phyloP scores from a whole-genome alignment of 306 rosid species.

The Vachellia collinsii region DNA sequence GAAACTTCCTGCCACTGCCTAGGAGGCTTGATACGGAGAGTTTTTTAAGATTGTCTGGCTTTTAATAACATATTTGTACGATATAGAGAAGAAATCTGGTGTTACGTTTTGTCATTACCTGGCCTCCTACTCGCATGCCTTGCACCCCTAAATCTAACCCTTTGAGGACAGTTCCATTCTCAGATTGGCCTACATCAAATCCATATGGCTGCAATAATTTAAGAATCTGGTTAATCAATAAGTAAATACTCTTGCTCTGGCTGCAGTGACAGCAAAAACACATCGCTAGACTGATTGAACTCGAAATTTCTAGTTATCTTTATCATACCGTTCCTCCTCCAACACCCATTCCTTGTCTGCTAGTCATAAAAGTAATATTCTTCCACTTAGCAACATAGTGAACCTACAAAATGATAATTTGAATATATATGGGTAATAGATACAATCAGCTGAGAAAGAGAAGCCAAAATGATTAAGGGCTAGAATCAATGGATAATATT shows the following conservation, averaged over 20 bases:
- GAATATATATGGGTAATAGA: conserved; percentile 22
- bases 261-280: conserved; percentile 15
- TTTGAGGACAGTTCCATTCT: conserved; percentile 82
- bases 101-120: conserved; percentile 56
- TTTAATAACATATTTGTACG: conserved; percentile 21
- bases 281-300: neutral
- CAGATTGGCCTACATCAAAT: conserved; percentile 93
- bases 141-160: conserved; percentile 90
- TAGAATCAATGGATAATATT: neutral
- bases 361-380: conserved; percentile 90
- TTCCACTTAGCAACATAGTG: conserved; percentile 97
- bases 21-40: neutral
- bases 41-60: neutral
- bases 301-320: conserved; percentile 24
- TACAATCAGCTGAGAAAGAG: conserved; percentile 10
- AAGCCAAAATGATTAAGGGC: neutral
- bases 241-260: neutral
- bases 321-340: conserved; percentile 95
- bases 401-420: conserved; percentile 61
- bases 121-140: conserved; percentile 97
- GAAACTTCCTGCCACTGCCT: conserved; percentile 23
- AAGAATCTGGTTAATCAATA: conserved; percentile 40
- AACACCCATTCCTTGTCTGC: conserved; percentile 97
- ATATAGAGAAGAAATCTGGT: conserved; percentile 19
- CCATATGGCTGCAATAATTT: conserved; percentile 90